phyloP scores from a whole-genome alignment of 2,329 filamentous ascomycete genomes.

The Epichloe gansuensis region DNA sequence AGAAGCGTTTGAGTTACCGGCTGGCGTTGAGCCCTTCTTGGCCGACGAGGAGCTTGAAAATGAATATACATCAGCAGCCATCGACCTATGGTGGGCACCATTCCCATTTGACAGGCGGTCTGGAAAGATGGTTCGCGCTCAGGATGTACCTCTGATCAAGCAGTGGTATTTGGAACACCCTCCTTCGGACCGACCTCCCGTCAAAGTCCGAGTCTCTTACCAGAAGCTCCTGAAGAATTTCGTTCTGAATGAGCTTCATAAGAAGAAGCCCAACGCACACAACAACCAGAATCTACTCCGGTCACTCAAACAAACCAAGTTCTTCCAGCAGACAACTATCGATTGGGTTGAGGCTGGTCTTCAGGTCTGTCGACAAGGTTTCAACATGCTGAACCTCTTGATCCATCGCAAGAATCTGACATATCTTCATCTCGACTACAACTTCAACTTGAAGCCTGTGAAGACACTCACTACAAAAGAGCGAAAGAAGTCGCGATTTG shows the following conservation, averaged over 20 bases:
- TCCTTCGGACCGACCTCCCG: slow-evolving; percentile 70
- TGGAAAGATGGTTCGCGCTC: slow-evolving; percentile 88
- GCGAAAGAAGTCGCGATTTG: slow-evolving; percentile 97
- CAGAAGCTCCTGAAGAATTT: slow-evolving; percentile 95
- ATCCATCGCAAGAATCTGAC: slow-evolving; percentile 98
- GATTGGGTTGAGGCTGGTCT: slow-evolving; percentile 99
- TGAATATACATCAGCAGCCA: slow-evolving; percentile 78
- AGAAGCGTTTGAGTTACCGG: slow-evolving; percentile 73
- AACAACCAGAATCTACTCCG: slow-evolving; percentile 87
- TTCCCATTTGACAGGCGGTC: slow-evolving; percentile 92
- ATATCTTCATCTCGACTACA: slow-evolving; percentile 96
- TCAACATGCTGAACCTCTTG: slow-evolving; percentile 96
- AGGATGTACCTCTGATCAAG: slow-evolving; percentile 93
- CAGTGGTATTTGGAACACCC: slow-evolving; percentile 98
- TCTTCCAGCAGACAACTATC: slow-evolving; percentile 98
- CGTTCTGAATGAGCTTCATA: slow-evolving; percentile 92
- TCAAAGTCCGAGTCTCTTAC: slow-evolving; percentile 96
- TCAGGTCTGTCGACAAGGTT: slow-evolving; percentile 94
- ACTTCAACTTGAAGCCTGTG: slow-evolving; percentile 98
- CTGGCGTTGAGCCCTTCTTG: slow-evolving; percentile 74
- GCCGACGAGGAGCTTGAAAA: slow-evolving; percentile 82
- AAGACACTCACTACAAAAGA: slow-evolving; percentile 98
- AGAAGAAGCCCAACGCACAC: slow-evolving; percentile 87
- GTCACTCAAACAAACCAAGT: slow-evolving; percentile 91
- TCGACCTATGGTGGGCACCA: slow-evolving; percentile 95